Base-by-base conservation (phyloP, 2,329 filamentous ascomycete species). In the Colletotrichum scovillei region DNA sequence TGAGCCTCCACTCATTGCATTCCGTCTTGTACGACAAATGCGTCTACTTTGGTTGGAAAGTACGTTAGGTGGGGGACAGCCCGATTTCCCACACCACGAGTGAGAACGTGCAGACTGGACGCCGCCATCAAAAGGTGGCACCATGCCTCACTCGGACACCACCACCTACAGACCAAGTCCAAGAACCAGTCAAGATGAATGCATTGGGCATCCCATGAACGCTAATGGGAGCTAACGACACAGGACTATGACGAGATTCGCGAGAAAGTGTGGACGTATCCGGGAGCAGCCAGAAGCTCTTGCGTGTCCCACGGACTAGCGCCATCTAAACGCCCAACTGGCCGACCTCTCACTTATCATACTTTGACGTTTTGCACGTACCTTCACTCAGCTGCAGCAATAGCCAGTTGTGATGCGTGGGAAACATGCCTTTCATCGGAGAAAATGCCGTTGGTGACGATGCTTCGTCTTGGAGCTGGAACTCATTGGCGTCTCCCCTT, bases 401-500 rank as follows among this genome's bases (percentile, higher is more conserved):
- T 28, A 38, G 24, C 8, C 16, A 62, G 24, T 49, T 24, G 22
- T 42, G 12, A 38, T n/a, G 22, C 16, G n/a, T 42, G 38, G n/a
- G 59, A 8, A 24, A 52, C 26, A 64, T 28, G 11, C n/a, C 6
- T 16, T 7, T 9, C 24, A 26, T n/a, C 35, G 52, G 60, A 46
- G 60, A 69, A 60, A 69, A 69, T 53, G 60, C 59, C 59, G 52
- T 35, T 7, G n/a, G n/a, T 16, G 38, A 63, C 42, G 32, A 6
- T 19, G 38, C 30, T 46, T 35, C 38, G 24, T 11, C 7, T n/a
- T 22, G n/a, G 22, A 46, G 19, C 16, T n/a, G 16, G 38, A 19
- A 19, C 38, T 42, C 2, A 42, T 16, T 42, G 38, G 16, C 38
- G 12, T 42, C 38, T 42, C 38, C 14, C 65, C 35, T 16, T 8